These are phyloP conservation scores for Mycena rebaudengoi DNA, from an alignment of 768 basidiomycete species.

Conservation along the genomic window DNA sequence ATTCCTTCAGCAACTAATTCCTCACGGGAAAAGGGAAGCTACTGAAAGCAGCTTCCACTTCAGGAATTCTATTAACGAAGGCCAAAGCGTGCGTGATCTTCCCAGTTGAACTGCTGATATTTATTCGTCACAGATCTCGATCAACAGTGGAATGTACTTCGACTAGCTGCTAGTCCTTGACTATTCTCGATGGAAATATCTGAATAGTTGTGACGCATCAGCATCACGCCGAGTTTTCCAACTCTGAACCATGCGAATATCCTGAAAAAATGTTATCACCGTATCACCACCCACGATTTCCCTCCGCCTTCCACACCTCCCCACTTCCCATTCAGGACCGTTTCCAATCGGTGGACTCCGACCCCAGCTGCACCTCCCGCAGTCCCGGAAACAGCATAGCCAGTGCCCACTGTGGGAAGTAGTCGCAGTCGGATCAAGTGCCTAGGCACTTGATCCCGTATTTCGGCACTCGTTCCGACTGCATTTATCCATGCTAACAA, in stretches of 20 bases:
- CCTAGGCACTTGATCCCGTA: too few relatives aligned
- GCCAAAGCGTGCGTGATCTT: neutral
- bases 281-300: neutral
- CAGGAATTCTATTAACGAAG: conserved; percentile 1
- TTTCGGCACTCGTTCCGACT: too few relatives aligned
- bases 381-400: neutral
- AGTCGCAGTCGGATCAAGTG: too few relatives aligned
- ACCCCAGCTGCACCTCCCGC: neutral
- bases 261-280: neutral
- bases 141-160: conserved; percentile 3
- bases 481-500: too few relatives aligned
- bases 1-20: too few relatives aligned
- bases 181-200: too few relatives aligned
- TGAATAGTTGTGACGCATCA: too few relatives aligned
- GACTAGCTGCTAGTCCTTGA: too few relatives aligned
- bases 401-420: too few relatives aligned
- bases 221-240: neutral
- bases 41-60: too few relatives aligned
- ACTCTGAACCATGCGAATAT: neutral
- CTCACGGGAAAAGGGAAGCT: too few relatives aligned
- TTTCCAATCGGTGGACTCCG: neutral
- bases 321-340: neutral
- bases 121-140: neutral
- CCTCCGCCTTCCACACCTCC: conserved; percentile 2
- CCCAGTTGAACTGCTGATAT: neutral